Evolutionary conservation across 1,284 basidiomycete genomes (phyloP), one percentile per base, ranked within the genome.

Genomic region (Phlebopus sp.): DNA sequence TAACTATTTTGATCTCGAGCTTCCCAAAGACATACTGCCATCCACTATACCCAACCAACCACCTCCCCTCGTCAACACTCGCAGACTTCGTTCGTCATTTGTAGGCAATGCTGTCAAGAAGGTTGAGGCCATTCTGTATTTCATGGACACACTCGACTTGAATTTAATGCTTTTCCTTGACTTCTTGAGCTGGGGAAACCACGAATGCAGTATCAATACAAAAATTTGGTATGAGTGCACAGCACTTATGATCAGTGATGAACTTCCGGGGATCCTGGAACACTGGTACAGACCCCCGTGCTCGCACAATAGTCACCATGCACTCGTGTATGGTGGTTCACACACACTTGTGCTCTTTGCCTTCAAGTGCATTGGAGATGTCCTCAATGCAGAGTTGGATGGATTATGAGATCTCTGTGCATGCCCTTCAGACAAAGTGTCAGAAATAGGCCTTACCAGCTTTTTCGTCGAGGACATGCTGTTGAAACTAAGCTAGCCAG

Each of bases 271-370:
- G 2, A 56, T 64, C 21, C 46, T 64, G 4, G 19, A 36, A 10
- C 44, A 46, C 27, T 63, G 59, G 56, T 45, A 47, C 23, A 50
- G 44, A 29, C 60, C 61, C 2, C 60, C 61, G 4, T 42, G 43
- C 1, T 32, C 34, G 5, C 39, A 41, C 11, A 34, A 32, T 2
- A 31, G 11, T 25, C 7, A 18, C 6, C 46, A 47, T 17, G 34
- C 25, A 17, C 49, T 45, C 0, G 40, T 52, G 3, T 42, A 40
- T 13, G 59, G 50, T 9, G 55, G 48, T n/a, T 15, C 13, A n/a
- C 11, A 14, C 7, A 25, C 44, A 10, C 27, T 62, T n/a, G 49
- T 55, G 23, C 18, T 25, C 13, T 55, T 57, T 31, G 49, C 53
- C 1, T 27, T 55, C 10, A 44, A 54, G 13, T 47, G 44, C 27